Evolutionary conservation across 345 rosid species (phyloP), one percentile per base, ranked within the genome.

Genomic region (Pseudoturritis turrita): DNA sequence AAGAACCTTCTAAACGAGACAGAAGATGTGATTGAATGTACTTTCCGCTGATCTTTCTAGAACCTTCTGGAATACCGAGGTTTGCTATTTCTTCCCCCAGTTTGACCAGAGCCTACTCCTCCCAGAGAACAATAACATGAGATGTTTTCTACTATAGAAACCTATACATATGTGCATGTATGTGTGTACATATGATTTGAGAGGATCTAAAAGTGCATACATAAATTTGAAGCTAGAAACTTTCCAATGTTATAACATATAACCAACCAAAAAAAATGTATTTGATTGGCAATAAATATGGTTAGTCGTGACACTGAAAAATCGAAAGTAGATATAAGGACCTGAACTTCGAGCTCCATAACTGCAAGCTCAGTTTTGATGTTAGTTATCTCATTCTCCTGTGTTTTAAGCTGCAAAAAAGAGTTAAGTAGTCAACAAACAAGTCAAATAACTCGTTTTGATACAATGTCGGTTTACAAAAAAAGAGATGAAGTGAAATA

Each of bases 341-440:
- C 98, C 98, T 91, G 88, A 74, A 86, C 63, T 78, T 94, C 92
- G 50, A 83, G 85, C 81, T 94, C 98, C 89, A 86, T 73, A 26
- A 83, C 80, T 52, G 96, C 92, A 78, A 94, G 88, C 53, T 90
- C 92, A 4, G 83, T 79, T 83, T 90, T 90, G 83, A 87, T 89
- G 81, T 72, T 81, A 41, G 77, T 63, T 71, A 93, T 64, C 18
- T 86, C 86, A 58, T 80, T 81, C 67, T 90, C 96, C 80, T 78
- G 78, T 21, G 61, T 70, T 37, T 73, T 73, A 15, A 94, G 81
- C 96, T 94, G 86, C 43, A 65, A 41, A 2, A 10, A 28, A n/a
- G n/a, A n/a, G n/a, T n/a, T n/a, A n/a, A 28, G 41, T 29, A 59
- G 36, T 1, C 40, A 53, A 36, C 28, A n/a, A 53, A 17, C 58